These are phyloP conservation scores for Phytophthora podocarpi DNA, from an alignment of 352 stramenopile genomes.

Conservation along the genomic window DNA sequence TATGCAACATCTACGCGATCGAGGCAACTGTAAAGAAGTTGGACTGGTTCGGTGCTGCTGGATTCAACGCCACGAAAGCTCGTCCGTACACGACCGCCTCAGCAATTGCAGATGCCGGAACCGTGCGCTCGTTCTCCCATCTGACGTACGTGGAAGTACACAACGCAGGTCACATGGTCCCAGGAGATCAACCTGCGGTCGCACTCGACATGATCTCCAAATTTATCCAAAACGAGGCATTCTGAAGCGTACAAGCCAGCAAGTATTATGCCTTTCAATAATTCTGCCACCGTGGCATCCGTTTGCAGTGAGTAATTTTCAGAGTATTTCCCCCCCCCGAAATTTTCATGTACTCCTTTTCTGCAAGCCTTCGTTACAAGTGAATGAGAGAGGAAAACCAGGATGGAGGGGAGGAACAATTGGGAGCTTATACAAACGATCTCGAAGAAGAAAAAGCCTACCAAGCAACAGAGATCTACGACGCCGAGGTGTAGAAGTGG, in stretches of 20 bases:
- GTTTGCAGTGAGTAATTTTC: too few relatives aligned
- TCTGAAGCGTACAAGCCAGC: too few relatives aligned
- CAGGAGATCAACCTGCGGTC: constrained; percentile 51
- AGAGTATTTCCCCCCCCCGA: too few relatives aligned
- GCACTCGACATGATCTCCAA: constrained; percentile 57
- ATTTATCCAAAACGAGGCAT: constrained; percentile 49
- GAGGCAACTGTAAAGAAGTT: constrained; percentile 36
- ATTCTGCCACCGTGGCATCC: too few relatives aligned
- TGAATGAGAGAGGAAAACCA: background rate
- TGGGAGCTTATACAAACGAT: constrained; percentile 12
- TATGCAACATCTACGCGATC: constrained; percentile 44
- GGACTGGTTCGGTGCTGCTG: constrained; percentile 32
- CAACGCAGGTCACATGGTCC: constrained; percentile 61
- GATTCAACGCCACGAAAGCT: constrained; percentile 21
- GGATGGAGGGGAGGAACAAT: too few relatives aligned
- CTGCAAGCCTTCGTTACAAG: background rate
- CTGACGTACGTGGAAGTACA: constrained; percentile 55
- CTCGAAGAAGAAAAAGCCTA: constrained; percentile 1
- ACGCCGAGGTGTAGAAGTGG: constrained; percentile 89
- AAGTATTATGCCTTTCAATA: too few relatives aligned
- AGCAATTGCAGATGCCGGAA: constrained; percentile 15
- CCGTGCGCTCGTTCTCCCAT: constrained; percentile 32
- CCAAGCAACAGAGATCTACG: constrained; percentile 45
- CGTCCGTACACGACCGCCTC: constrained; percentile 6
- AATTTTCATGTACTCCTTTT: too few relatives aligned